These are phyloP conservation scores for Sindora glabra DNA, from an alignment of 306 rosid species.

Conservation along the genomic window DNA sequence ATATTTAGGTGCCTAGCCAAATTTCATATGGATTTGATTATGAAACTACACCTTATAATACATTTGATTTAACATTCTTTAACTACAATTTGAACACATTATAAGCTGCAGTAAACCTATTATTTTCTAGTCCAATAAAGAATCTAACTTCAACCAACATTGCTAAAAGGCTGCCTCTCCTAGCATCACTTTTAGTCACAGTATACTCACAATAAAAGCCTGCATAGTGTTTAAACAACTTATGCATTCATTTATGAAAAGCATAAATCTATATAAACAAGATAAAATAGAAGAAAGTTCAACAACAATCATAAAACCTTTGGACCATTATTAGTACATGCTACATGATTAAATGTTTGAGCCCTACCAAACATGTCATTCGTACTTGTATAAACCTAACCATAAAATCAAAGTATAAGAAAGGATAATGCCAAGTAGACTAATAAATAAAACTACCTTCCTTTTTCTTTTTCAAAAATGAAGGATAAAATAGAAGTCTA, in stretches of 20 bases:
- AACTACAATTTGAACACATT: neutral
- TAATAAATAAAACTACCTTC: neutral
- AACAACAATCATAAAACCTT: constrained; percentile 28
- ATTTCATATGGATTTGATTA: too few relatives aligned
- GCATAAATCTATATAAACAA: neutral
- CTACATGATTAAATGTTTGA: constrained; percentile 27
- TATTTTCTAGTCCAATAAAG: constrained; percentile 56
- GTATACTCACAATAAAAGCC: constrained; percentile 66
- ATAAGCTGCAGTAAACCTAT: constrained; percentile 47
- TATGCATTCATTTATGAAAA: neutral
- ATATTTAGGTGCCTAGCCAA: too few relatives aligned
- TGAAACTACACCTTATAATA: too few relatives aligned
- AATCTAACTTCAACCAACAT: constrained; percentile 52
- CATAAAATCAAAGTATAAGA: constrained; percentile 5
- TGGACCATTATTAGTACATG: constrained; percentile 41
- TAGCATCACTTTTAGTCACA: constrained; percentile 55
- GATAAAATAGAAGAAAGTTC: neutral
- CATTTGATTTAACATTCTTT: too few relatives aligned
- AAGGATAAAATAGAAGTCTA: neutral
- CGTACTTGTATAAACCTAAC: constrained; percentile 42
- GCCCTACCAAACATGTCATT: constrained; percentile 34
- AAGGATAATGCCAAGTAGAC: neutral
- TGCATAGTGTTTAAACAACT: constrained; percentile 12
- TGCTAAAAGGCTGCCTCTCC: constrained; percentile 49
- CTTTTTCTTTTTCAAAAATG: neutral